Percentiles rank a stretch among this genome's conserved stretches.
Conservation (phyloP, 352 stramenopile genomes). For the Phytophthora fragariaefolia region DNA sequence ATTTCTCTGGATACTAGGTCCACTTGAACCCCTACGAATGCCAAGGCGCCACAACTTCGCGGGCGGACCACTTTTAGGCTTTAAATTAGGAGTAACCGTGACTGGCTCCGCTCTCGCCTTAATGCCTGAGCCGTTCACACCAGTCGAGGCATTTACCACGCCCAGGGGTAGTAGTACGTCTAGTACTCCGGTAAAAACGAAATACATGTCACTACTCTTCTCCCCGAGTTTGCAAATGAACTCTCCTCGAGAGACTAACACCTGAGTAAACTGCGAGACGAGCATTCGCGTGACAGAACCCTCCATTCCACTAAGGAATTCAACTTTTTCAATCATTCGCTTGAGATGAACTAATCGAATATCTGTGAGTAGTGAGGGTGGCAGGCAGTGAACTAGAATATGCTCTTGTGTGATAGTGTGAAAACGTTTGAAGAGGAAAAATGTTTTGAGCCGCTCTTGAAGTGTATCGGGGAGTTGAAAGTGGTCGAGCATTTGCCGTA, state of each 20-base stretch:
- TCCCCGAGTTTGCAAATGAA: slow-evolving; percentile 65
- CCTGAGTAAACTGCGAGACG: slow-evolving; percentile 66
- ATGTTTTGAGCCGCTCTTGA: slow-evolving; percentile 60
- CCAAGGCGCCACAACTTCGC: slow-evolving; percentile 32
- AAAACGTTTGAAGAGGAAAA: slow-evolving; percentile 71
- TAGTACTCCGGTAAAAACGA: slow-evolving; percentile 67
- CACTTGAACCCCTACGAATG: slow-evolving; percentile 9
- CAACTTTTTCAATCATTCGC: slow-evolving; percentile 70
- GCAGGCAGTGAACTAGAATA: slow-evolving; percentile 61
- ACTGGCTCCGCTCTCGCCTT: neutral
- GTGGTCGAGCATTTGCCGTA: slow-evolving; percentile 63
- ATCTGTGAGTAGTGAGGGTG: slow-evolving; percentile 67
- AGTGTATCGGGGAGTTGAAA: slow-evolving; percentile 54
- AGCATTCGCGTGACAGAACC: slow-evolving; percentile 68
- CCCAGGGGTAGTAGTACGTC: slow-evolving; percentile 45
- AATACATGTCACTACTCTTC: slow-evolving; percentile 72
- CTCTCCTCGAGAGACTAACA: slow-evolving; percentile 57
- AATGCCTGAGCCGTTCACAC: neutral
- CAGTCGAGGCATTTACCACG: slow-evolving; percentile 3
- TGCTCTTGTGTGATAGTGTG: slow-evolving; percentile 77
- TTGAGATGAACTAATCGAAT: slow-evolving; percentile 71
- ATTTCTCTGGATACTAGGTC: slow-evolving; percentile 6
- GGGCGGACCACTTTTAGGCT: slow-evolving; percentile 10
- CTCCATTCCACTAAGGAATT: slow-evolving; percentile 63
- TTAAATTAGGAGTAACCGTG: neutral